phyloP scores from a whole-genome alignment of 1,139 yeast genomes.

The Geotrichum cucujoidarum region DNA sequence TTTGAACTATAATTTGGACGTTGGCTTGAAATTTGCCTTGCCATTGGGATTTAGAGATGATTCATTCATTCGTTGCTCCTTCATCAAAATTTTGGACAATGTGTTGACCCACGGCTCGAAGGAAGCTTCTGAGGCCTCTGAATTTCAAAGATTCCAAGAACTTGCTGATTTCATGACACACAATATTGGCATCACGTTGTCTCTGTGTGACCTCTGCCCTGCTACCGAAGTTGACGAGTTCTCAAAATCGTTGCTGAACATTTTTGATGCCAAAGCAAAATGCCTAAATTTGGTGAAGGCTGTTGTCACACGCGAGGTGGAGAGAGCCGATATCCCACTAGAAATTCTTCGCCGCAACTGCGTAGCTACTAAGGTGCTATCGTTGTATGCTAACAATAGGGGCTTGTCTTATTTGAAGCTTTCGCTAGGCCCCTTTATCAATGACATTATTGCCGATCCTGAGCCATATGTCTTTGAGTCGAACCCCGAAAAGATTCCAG shows the following conservation, averaged over 20 bases:
- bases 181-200: constrained; percentile 24
- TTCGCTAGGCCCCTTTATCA: constrained; percentile 53
- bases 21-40: constrained; percentile 70
- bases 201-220: constrained; percentile 44
- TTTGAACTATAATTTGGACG: constrained; percentile 66
- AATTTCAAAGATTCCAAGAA: constrained; percentile 33
- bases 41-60: constrained; percentile 76
- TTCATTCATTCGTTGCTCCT: constrained; percentile 59
- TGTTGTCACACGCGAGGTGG: constrained; percentile 59
- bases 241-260: constrained; percentile 59
- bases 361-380: constrained; percentile 71
- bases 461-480: constrained; percentile 63
- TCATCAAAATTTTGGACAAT: constrained; percentile 70
- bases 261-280: constrained; percentile 52
- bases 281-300: constrained; percentile 56
- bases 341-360: constrained; percentile 78
- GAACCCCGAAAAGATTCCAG: constrained; percentile 38
- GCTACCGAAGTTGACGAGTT: constrained; percentile 68
- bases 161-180: constrained; percentile 30
- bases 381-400: constrained; percentile 61
- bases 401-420: constrained; percentile 56
- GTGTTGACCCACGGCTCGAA: constrained; percentile 47
- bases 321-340: constrained; percentile 54
- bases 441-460: constrained; percentile 47
- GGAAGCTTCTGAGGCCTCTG: constrained; percentile 21